Conservation (phyloP, 208 protist species). For the Acanthamoeba sp. region DNA sequence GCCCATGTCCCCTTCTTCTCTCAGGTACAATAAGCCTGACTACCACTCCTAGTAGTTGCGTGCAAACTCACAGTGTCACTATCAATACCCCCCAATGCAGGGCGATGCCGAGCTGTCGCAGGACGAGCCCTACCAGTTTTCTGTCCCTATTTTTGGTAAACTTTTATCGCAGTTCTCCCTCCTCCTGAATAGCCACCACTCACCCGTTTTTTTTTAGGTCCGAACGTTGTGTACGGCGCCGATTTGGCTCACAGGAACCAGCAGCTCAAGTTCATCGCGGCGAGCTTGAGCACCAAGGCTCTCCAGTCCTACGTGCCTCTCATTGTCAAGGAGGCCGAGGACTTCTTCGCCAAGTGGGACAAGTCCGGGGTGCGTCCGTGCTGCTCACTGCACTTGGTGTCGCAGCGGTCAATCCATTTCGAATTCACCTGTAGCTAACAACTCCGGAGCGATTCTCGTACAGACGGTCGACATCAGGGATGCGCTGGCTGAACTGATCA, state of each 20-base stretch:
- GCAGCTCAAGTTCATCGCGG: constrained; percentile 66
- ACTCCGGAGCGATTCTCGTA: background rate
- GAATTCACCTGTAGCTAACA: background rate
- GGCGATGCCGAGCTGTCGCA: constrained; percentile 66
- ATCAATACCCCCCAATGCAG: background rate
- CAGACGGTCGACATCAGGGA: constrained; percentile 90
- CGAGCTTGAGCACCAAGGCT: constrained; percentile 54
- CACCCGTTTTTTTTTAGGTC: background rate
- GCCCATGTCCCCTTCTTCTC: constrained; percentile 73
- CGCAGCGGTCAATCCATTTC: too few relatives aligned
- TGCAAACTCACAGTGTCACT: constrained; percentile 11
- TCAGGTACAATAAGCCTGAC: background rate
- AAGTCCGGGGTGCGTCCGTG: constrained; percentile 29
- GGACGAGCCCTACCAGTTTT: constrained; percentile 77
- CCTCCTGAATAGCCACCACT: background rate
- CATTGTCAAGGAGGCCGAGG: constrained; percentile 79
- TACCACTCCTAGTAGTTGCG: too few relatives aligned
- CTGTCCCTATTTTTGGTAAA: constrained; percentile 75
- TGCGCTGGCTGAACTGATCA: constrained; percentile 94
- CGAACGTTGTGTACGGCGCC: constrained; percentile 64
- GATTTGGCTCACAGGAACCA: constrained; percentile 64
- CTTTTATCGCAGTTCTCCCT: background rate
- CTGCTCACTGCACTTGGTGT: background rate
- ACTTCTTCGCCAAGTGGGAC: constrained; percentile 79
- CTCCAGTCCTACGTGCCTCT: constrained; percentile 78